These are phyloP conservation scores for Stephania japonica DNA, from an alignment of 164 flowering plant genomes.

Conservation along the genomic window DNA sequence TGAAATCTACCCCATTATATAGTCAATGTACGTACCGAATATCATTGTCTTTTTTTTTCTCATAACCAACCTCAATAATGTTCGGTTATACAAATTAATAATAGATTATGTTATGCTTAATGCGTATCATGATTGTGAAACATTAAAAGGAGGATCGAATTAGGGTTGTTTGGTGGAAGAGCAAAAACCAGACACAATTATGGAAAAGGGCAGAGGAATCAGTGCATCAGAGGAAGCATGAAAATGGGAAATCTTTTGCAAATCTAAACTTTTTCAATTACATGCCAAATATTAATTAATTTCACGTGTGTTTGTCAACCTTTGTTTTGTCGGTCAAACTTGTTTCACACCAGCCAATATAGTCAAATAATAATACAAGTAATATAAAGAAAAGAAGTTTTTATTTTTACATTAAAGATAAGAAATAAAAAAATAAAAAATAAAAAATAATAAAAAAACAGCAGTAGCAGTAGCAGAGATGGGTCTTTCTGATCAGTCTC, in stretches of 20 bases:
- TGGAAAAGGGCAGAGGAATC: neutral
- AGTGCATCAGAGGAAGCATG: neutral
- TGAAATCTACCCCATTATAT: too few species aligned
- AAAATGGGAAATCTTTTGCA: neutral
- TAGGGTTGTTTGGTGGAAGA: neutral
- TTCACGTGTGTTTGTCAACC: neutral
- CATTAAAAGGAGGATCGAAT: neutral
- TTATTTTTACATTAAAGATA: too few species aligned
- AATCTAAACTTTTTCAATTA: neutral
- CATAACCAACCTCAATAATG: too few species aligned
- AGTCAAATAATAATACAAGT: neutral
- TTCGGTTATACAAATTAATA: too few species aligned
- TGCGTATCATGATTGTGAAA: too few species aligned
- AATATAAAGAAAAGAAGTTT: neutral
- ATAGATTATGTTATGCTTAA: too few species aligned
- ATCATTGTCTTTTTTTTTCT: too few species aligned
- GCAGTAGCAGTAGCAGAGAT: neutral
- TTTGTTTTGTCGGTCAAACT: conserved; percentile 51
- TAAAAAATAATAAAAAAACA: too few species aligned
- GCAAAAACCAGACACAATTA: neutral
- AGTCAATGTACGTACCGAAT: too few species aligned
- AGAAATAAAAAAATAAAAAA: too few species aligned
- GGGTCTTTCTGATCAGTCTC: neutral
- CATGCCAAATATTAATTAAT: neutral
- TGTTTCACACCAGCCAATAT: neutral